Evolutionary conservation across 1,284 basidiomycete species (phyloP), one percentile per base, ranked within the genome.

Genomic region (Omphalotus olearius): DNA sequence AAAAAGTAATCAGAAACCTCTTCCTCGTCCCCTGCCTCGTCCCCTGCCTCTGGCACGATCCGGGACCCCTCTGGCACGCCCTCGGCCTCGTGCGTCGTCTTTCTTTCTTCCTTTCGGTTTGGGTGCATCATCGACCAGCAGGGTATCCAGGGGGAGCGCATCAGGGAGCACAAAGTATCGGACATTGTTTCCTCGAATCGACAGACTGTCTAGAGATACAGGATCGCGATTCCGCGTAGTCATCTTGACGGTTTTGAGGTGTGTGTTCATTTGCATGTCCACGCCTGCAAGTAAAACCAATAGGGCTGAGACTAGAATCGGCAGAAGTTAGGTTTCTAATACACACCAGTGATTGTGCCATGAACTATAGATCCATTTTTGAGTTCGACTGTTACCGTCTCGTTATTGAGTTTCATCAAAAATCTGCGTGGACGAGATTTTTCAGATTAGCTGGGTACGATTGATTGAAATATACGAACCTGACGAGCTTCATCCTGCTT

Each of bases 391-490:
- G 94, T 93, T 60, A 98, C 95, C 62, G 94, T 96, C 81, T 99
- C 96, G 70, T 98, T 98, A 82, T 98, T 97, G 73, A 99, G 76
- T 82, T 98, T 99, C 96, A 98, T 98, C 79, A 98, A 83, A 74
- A 98, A 96, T 69, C 93, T 96, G 66, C 23, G 37, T 10, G 9
- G 4, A 33, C 30, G 30, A 33, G 7, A 33, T 33, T 13, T 10
- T 33, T 33, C 13, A 33, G 13, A 13, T 10, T 33, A 13, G 30
- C 7, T 13, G 9, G 9, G 13, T 10, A 33, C 30, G 30, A 7
- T 4, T 33, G 30, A 13, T 4, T 33, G 13, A 33, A 33, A 13
- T 13, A 9, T 33, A 33, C 30, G 30, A 33, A 33, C 30, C 30
- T 33, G 13, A 33, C 30, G 30, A 33, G 30, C 30, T 33, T 33